These are phyloP conservation scores for Apium graveolens DNA, from an alignment of 129 eudicot species.

Conservation along the genomic window DNA sequence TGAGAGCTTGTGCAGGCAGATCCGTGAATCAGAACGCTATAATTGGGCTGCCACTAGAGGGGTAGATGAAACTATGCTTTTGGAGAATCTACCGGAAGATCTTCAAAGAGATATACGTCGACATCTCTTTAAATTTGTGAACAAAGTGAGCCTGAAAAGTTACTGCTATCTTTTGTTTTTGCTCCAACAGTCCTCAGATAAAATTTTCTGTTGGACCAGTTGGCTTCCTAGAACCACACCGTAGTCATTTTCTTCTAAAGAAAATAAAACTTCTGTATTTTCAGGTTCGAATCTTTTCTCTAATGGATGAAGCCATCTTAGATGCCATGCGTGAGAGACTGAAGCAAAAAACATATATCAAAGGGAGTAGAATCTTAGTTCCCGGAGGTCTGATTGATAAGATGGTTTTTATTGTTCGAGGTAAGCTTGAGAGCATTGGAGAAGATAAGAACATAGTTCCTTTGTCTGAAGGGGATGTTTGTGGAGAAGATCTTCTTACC, in stretches of 20 bases:
- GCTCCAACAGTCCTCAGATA: neutral
- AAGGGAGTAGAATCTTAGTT: constrained; percentile 52
- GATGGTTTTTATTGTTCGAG: constrained; percentile 77
- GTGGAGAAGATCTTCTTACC: constrained; percentile 86
- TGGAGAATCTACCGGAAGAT: constrained; percentile 79
- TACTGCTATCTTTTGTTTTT: neutral
- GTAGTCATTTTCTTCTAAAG: neutral
- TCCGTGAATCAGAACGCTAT: constrained; percentile 62
- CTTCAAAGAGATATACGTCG: constrained; percentile 72
- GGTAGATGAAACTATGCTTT: constrained; percentile 56
- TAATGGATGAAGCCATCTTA: constrained; percentile 59
- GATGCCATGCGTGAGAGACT: constrained; percentile 73
- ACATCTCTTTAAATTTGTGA: constrained; percentile 57
- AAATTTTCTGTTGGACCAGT: neutral
- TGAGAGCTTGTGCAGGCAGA: constrained; percentile 39
- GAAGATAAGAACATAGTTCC: constrained; percentile 39
- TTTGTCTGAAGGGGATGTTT: constrained; percentile 60
- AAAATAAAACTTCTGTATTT: constrained; percentile 4
- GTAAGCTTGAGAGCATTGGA: constrained; percentile 61
- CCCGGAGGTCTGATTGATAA: constrained; percentile 46
- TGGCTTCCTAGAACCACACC: neutral
- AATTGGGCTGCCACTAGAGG: constrained; percentile 85
- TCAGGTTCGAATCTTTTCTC: constrained; percentile 58
- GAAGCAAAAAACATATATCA: constrained; percentile 60
- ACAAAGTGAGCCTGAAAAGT: constrained; percentile 37